Evolutionary conservation across 2,329 filamentous ascomycete genomes (phyloP), one percentile per base, ranked within the genome.

Genomic region (Zasmidium angulare): DNA sequence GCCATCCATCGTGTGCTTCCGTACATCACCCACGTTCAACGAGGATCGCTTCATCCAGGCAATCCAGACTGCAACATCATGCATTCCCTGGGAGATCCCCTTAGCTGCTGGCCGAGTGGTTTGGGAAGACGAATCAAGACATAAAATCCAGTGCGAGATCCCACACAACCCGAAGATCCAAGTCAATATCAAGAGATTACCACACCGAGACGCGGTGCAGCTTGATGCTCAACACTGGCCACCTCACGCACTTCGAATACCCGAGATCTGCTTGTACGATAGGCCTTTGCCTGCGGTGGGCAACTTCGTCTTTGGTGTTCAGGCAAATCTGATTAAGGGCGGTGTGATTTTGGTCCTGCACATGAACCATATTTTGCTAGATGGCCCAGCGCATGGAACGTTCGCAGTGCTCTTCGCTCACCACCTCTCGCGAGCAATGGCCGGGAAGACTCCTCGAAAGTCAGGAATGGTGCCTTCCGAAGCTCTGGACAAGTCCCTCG

Each of bases 301-400:
- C 11, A 61, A 52, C 20, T 61, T 53, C 36, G 61, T 59, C 21
- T 61, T 63, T 22, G 61, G 55, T 6, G 53, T 61, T 0, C 61
- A 63, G 51, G 61, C 61, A 14, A 63, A 63, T 43, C 23, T 63
- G 9, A 48, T 63, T 24, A 23, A 56, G n/a, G 52, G 50, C 19
- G 61, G 58, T n/a, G 21, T 63, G 11, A 48, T 63, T 17, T 40
- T 63, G 19, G 49, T 56, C 9, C 10, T 61, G 31, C 53, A 56
- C 49, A 63, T 63, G 61, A 63, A 63, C 50, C 61, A 63, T 48
- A 56, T 52, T 11, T 49, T 61, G 23, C 17, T 60, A 2, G 61
- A 63, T 50, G 61, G 61, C 12, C 53, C 54, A n/a, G 48, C 52
- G 2, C 58, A 60, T 19, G 56, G 49, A 20, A 40, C 53, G 2